Evolutionary conservation across 2,329 filamentous ascomycete species (phyloP), one percentile per base, ranked within the genome.

Genomic region (Aureobasidium vineae): DNA sequence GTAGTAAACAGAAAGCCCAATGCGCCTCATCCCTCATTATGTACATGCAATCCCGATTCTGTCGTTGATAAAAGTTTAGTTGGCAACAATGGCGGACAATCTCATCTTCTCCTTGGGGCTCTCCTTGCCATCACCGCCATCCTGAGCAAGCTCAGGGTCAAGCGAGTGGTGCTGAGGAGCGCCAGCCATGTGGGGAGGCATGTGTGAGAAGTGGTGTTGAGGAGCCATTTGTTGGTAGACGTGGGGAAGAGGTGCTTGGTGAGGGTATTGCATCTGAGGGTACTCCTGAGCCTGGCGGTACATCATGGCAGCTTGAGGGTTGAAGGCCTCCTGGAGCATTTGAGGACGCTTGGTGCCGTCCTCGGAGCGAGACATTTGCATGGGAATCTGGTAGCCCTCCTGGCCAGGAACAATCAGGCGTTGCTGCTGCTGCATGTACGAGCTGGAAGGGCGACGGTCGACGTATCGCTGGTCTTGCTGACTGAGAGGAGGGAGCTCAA

Each of bases 401-500:
- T 68, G 63, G 36, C 72, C 72, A 7, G 74, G 68, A 68, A 75
- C 69, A 72, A 78, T 70, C 71, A 81, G 53, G 23, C 64, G 64
- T 23, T 66, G 64, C 19, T 66, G 64, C 23, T 66, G 64, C 19
- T 66, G 64, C 64, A 66, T 66, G 64, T 66, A 66, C 5, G 64
- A 50, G 45, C 70, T 70, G 3, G 73, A 74, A 43, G 71, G 71
- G 19, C 75, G 72, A 26, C 73, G 73, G 54, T 75, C 74, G 49
- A 49, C 61, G 28, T 50, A 66, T 47, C 53, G 64, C 16, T 15
- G 49, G 23, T 68, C 59, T 60, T 69, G 68, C 28, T 73, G 71
- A 19, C 73, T 72, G 40, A 78, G 72, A n/a, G 75, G 75, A 52
- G 76, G 75, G 40, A 81, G 77, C 69, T 82, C 80, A n/a, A 81